Percentiles rank a stretch among this genome's conserved stretches.
These are phyloP conservation scores for Dactylonectria macrodidyma DNA, from an alignment of 2,329 filamentous ascomycete species.

Conservation along the genomic window DNA sequence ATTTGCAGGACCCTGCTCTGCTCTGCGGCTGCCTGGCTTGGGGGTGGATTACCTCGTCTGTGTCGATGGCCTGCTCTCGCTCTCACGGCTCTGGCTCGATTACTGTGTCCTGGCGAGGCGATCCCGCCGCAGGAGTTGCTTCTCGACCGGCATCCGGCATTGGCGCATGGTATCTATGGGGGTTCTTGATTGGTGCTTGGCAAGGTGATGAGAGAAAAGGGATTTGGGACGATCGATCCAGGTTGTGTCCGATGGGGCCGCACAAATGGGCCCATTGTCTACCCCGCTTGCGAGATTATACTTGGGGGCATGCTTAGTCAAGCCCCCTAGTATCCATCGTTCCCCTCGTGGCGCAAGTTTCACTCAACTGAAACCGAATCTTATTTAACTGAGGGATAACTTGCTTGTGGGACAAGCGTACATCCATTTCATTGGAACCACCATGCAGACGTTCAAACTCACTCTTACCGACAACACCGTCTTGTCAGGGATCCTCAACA, in stretches of 20 bases:
- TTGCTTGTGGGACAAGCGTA: neutral
- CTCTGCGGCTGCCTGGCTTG: too few relatives aligned
- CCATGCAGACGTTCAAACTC: slow-evolving; percentile 38
- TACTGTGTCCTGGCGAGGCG: slow-evolving; percentile 30
- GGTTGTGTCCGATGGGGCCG: too few relatives aligned
- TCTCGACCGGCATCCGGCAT: slow-evolving; percentile 17
- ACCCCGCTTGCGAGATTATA: too few relatives aligned
- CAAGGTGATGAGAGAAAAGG: neutral
- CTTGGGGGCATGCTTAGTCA: too few relatives aligned
- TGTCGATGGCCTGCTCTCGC: slow-evolving; percentile 12
- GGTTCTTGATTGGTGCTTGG: slow-evolving; percentile 9
- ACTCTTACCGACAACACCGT: slow-evolving; percentile 28
- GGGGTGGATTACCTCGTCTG: too few relatives aligned
- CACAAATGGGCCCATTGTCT: too few relatives aligned
- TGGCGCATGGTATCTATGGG: neutral
- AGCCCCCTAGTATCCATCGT: slow-evolving; percentile 1
- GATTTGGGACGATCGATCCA: too few relatives aligned
- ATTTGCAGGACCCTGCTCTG: too few relatives aligned
- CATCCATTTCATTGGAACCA: neutral
- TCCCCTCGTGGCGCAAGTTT: neutral
- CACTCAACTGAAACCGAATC: neutral
- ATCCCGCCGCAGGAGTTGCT: neutral
- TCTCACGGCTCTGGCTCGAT: slow-evolving; percentile 26
- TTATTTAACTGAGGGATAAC: neutral
- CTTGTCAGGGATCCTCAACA: slow-evolving; percentile 37